Conservation (phyloP, 1,139 yeast genomes). For the Candida sanyaensis region DNA sequence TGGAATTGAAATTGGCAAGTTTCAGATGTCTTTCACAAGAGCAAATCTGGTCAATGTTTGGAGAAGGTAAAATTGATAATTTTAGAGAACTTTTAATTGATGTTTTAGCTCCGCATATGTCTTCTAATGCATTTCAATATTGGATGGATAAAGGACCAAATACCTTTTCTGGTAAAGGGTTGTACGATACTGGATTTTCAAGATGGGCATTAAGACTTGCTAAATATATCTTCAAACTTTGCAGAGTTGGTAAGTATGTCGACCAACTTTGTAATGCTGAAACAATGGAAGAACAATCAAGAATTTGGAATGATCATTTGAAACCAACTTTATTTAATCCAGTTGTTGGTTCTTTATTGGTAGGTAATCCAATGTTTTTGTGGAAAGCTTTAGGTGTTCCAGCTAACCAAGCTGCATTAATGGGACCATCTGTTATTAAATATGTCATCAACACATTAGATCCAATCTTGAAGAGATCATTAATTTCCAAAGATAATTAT, state of each 20-base stretch:
- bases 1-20: constrained; percentile 76
- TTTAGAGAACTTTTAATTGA: constrained; percentile 48
- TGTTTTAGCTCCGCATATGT: constrained; percentile 66
- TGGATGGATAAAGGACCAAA: constrained; percentile 68
- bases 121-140: constrained; percentile 79
- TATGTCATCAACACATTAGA: constrained; percentile 79
- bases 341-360: constrained; percentile 61
- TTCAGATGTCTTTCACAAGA: constrained; percentile 58
- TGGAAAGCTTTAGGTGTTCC: constrained; percentile 93
- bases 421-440: constrained; percentile 68
- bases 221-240: constrained; percentile 54
- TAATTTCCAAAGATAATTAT: constrained; percentile 72
- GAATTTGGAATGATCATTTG: constrained; percentile 61
- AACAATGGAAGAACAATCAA: constrained; percentile 60
- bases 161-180: constrained; percentile 64
- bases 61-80: constrained; percentile 65
- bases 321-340: constrained; percentile 75
- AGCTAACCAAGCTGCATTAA: constrained; percentile 77
- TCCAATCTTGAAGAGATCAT: constrained; percentile 64
- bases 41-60: constrained; percentile 74
- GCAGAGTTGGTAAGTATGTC: constrained; percentile 56
- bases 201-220: constrained; percentile 82
- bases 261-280: constrained; percentile 58
- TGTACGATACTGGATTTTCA: constrained; percentile 77
- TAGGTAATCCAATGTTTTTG: constrained; percentile 79